phyloP scores from a whole-genome alignment of 116 monocot species.

The Dioscorea cayenensis region DNA sequence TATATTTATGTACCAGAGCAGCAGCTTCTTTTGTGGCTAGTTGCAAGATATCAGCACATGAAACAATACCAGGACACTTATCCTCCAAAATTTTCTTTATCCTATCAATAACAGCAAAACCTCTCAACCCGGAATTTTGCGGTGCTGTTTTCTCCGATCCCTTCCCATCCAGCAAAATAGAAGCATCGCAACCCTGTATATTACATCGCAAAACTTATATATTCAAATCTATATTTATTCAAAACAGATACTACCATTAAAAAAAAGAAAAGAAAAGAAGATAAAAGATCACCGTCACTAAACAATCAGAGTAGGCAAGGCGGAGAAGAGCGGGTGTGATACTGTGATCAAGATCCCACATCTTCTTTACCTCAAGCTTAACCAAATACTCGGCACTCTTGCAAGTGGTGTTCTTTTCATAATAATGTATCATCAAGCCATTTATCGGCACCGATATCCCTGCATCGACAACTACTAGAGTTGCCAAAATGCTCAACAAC shows the following conservation, averaged over 20 bases:
- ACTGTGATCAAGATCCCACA: slow-evolving; percentile 30
- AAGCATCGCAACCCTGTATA: slow-evolving; percentile 8
- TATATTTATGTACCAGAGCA: slow-evolving; percentile 19
- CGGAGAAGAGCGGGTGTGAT: slow-evolving; percentile 44
- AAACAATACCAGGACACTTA: slow-evolving; percentile 35
- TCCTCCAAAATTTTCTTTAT: slow-evolving; percentile 44
- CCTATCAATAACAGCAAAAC: slow-evolving; percentile 31
- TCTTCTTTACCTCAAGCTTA: slow-evolving; percentile 19
- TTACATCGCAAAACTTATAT: background rate
- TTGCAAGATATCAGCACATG: slow-evolving; percentile 45
- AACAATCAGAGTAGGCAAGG: slow-evolving; percentile 56
- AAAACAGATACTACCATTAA: background rate
- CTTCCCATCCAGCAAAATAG: slow-evolving; percentile 7
- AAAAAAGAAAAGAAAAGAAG: background rate
- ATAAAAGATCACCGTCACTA: slow-evolving; percentile 25
- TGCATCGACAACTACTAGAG: background rate
- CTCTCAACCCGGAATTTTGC: slow-evolving; percentile 3
- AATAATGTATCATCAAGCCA: slow-evolving; percentile 27
- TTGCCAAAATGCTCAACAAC: background rate
- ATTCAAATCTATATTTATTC: background rate
- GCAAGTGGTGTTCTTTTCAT: slow-evolving; percentile 24
- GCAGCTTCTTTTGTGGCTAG: slow-evolving; percentile 44
- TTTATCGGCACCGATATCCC: slow-evolving; percentile 13
- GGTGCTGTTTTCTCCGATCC: slow-evolving; percentile 2
- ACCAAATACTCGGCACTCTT: slow-evolving; percentile 35